Evolutionary conservation across 495 filamentous ascomycete species (phyloP), one percentile per base, ranked within the genome.

Genomic region (Xylaria sp.): DNA sequence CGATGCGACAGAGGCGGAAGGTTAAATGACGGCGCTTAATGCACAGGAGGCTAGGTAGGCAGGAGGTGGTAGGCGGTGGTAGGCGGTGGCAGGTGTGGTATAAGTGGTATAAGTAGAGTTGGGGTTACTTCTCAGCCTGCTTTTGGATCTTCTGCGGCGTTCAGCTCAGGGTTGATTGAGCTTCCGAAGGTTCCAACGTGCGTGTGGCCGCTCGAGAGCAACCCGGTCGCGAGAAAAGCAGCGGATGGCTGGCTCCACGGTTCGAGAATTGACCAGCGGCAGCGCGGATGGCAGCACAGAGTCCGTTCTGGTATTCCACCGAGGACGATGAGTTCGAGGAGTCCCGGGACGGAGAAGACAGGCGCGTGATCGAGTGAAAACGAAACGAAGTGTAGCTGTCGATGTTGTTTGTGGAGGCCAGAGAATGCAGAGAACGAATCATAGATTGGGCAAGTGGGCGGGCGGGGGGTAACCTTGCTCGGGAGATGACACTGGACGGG

Each of bases 1-100:
- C 72, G 67, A 70, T 66, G 69, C 69, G 69, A 71, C 69, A 66
- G 61, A 46, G 12, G 61, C 61, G 43, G 52, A 65, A 50, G 69
- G 50, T 71, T 66, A 71, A 71, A 71, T 65, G 69, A 61, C 68
- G 57, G 68, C n/a, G 68, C 68, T 57, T 44, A 41, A 70, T 64
- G 68, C 44, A 70, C 33, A 64, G 14, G 61, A 43, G 24, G 35
- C 19, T 61, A 46, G 37, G 17, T 26, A 31, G 55, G 52, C 19
- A 53, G 33, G 21, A 43, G 43, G 3, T 48, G 41, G 24, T n/a
- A 46, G 14, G 58, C 37, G 26, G 50, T n/a, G n/a, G 12, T 31
- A 19, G 53, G 53, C n/a, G n/a, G n/a, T n/a, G n/a, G n/a, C n/a
- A n/a, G n/a, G n/a, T n/a, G n/a, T n/a, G n/a, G n/a, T n/a, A n/a